Percentiles rank a stretch among this genome's conserved stretches.
phyloP scores from a whole-genome alignment of 2,329 filamentous ascomycete genomes.

The Fusarium paranaense region DNA sequence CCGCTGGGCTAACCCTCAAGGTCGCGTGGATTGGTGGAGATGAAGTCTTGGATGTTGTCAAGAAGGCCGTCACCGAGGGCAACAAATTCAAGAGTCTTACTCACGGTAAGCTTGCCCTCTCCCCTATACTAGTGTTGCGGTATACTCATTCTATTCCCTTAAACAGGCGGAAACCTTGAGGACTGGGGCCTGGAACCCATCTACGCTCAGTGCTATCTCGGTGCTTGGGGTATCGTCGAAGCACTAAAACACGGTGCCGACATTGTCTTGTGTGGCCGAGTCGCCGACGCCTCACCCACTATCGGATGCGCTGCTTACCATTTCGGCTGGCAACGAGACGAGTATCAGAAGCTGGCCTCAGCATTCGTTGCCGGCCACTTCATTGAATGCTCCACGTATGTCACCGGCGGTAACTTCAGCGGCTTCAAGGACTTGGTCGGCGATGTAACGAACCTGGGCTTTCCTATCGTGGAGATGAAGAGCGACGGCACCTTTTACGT shows the following conservation, averaged over 20 bases:
- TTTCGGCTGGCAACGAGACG: slow-evolving; percentile 60
- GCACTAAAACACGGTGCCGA: slow-evolving; percentile 56
- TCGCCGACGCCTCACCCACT: slow-evolving; percentile 60
- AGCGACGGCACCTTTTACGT: slow-evolving; percentile 47
- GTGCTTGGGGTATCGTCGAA: slow-evolving; percentile 58
- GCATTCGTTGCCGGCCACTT: slow-evolving; percentile 62
- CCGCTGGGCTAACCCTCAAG: slow-evolving; percentile 48
- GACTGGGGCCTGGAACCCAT: slow-evolving; percentile 44
- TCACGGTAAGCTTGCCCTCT: neutral
- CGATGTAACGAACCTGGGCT: slow-evolving; percentile 42
- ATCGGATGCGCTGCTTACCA: slow-evolving; percentile 67
- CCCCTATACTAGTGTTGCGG: neutral
- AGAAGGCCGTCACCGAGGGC: slow-evolving; percentile 24
- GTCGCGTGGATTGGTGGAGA: slow-evolving; percentile 51
- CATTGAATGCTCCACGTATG: slow-evolving; percentile 65
- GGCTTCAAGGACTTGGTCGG: slow-evolving; percentile 51
- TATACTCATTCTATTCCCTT: slow-evolving; percentile 31
- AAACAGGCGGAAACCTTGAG: slow-evolving; percentile 40
- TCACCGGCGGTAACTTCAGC: slow-evolving; percentile 64
- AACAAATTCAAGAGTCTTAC: neutral
- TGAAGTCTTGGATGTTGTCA: slow-evolving; percentile 46
- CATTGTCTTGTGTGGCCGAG: slow-evolving; percentile 60
- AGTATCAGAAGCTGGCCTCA: slow-evolving; percentile 60
- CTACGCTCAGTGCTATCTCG: slow-evolving; percentile 57
- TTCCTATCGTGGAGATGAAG: slow-evolving; percentile 50